Evolutionary conservation across 345 rosid species (phyloP).

Genomic region (Tarenaya hassleriana): DNA sequence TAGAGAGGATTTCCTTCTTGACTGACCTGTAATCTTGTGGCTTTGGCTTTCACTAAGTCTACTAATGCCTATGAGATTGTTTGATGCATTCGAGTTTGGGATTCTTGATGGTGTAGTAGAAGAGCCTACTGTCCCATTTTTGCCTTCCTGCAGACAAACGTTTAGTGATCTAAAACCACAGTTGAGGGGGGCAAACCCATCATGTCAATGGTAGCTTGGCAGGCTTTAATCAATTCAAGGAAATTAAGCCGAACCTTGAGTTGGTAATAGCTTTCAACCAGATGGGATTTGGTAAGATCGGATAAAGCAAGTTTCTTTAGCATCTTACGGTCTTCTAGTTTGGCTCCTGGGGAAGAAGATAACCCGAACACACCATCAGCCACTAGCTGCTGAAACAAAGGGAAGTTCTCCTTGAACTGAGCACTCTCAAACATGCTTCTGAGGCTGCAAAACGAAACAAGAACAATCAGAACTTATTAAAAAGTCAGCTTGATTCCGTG

Average conservation of each 20-base stretch:
- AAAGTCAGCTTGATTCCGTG: background rate
- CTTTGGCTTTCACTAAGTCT: conserved; percentile 45
- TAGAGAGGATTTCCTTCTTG: conserved; percentile 12
- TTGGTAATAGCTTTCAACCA: conserved; percentile 51
- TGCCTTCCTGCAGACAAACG: conserved; percentile 43
- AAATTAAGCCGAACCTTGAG: conserved; percentile 51
- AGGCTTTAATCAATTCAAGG: background rate
- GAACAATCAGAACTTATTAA: background rate
- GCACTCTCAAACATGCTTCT: conserved; percentile 67
- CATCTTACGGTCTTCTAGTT: conserved; percentile 53
- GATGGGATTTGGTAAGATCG: conserved; percentile 46
- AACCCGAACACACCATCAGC: conserved; percentile 76
- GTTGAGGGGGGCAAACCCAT: too few species aligned
- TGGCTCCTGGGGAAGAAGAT: conserved; percentile 44
- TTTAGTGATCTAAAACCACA: conserved; percentile 13
- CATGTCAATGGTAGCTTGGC: background rate
- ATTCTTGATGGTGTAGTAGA: conserved; percentile 32
- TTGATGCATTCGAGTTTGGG: conserved; percentile 26
- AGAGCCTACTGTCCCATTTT: conserved; percentile 32
- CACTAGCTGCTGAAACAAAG: conserved; percentile 63
- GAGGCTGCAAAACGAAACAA: conserved; percentile 50
- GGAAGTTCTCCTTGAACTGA: conserved; percentile 76
- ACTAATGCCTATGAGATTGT: conserved; percentile 33
- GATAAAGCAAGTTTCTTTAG: conserved; percentile 53
- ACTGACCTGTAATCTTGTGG: conserved; percentile 59